Conservation (phyloP, 148 eudicot genomes). For the Hydrangea macrophylla region DNA sequence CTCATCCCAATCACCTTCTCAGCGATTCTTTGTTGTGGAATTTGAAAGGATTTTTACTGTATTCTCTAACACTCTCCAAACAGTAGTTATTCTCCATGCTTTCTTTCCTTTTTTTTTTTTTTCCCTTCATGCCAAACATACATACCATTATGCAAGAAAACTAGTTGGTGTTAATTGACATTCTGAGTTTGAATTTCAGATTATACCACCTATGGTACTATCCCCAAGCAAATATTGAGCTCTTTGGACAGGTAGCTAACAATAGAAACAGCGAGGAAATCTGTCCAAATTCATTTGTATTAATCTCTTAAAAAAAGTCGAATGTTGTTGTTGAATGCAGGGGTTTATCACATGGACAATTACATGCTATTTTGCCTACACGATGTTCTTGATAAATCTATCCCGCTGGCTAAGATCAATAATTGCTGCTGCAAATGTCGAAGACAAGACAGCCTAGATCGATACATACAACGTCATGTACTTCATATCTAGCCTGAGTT, state of each 20-base stretch:
- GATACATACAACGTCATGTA: no score
- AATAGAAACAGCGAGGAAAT: no score
- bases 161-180: background rate
- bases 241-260: constrained; percentile 65
- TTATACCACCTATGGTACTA: constrained; percentile 71
- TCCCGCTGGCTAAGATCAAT: constrained; percentile 62
- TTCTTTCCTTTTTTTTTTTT: no score
- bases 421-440: constrained; percentile 8
- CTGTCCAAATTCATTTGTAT: no score
- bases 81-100: no score
- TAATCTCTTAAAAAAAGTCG: background rate
- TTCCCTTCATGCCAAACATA: no score
- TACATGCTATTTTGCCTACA: constrained; percentile 77
- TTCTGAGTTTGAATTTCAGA: constrained; percentile 25
- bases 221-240: constrained; percentile 68
- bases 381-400: constrained; percentile 63
- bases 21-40: no score
- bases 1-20: no score
- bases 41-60: no score
- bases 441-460: constrained; percentile 17
- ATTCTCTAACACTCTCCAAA: no score
- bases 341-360: constrained; percentile 80
- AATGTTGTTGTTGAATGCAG: constrained; percentile 33
- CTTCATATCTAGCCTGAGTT: no score
- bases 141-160: no score